A percentile compares a stretch with the other conserved stretches of the same genome.
Evolutionary conservation across 2,329 filamentous ascomycete species (phyloP).

Genomic region (Pyrenochaeta sp.): DNA sequence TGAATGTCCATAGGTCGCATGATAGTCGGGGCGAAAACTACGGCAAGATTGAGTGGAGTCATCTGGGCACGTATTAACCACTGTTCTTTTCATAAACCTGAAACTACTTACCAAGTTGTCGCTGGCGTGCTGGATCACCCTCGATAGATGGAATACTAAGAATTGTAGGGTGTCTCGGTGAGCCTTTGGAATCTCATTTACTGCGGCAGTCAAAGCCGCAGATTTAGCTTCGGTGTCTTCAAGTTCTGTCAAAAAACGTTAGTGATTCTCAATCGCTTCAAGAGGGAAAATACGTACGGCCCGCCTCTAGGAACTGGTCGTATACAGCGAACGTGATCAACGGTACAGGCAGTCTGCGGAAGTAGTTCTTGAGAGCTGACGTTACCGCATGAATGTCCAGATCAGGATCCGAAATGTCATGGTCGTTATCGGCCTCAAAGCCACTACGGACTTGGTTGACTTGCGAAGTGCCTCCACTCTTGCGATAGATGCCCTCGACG

Average conservation of each 20-base stretch:
- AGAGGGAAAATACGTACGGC: conserved; percentile 61
- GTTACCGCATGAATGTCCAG: conserved; percentile 97
- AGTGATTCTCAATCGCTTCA: conserved; percentile 3
- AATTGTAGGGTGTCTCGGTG: conserved; percentile 93
- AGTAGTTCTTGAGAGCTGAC: conserved; percentile 95
- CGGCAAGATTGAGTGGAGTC: conserved; percentile 94
- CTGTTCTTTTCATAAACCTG: background rate
- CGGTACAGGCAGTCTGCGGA: conserved; percentile 88
- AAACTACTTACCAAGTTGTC: conserved; percentile 81
- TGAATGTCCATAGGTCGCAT: conserved; percentile 91
- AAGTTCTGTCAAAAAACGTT: conserved; percentile 60
- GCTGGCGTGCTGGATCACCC: conserved; percentile 81
- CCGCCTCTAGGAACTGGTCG: conserved; percentile 84
- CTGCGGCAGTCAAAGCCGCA: conserved; percentile 73
- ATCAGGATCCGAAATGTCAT: conserved; percentile 91
- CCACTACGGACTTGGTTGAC: conserved; percentile 90
- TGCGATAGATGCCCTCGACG: conserved; percentile 95
- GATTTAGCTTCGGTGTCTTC: conserved; percentile 59
- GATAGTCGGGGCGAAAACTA: conserved; percentile 97
- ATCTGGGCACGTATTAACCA: conserved; percentile 64
- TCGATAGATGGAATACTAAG: conserved; percentile 88
- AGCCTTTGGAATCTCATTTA: conserved; percentile 80
- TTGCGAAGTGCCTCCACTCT: conserved; percentile 91
- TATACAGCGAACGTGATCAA: conserved; percentile 94
- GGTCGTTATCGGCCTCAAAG: conserved; percentile 86